Evolutionary conservation across 2,329 filamentous ascomycete genomes (phyloP).

Genomic region (Aaosphaeria pasadenensis): DNA sequence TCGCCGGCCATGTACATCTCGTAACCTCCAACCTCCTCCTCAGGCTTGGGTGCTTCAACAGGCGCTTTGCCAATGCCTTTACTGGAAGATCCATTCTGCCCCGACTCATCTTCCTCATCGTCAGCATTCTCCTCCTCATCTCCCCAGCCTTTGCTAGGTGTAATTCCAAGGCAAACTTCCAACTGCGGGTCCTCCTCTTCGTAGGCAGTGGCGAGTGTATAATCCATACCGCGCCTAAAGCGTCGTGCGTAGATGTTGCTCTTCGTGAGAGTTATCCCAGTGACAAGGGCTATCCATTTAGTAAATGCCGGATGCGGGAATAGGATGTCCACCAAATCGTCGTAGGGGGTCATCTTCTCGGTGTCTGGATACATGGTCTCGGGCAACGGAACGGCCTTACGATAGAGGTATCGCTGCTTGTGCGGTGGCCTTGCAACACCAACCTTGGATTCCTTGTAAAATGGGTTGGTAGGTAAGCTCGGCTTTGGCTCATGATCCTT

Average conservation of each 20-base stretch:
- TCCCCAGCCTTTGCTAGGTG: conserved; percentile 82
- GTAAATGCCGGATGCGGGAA: conserved; percentile 83
- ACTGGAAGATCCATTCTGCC: conserved; percentile 36
- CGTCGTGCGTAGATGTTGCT: conserved; percentile 78
- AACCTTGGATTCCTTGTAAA: conserved; percentile 38
- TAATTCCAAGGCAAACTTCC: conserved; percentile 84
- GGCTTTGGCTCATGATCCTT: conserved; percentile 44
- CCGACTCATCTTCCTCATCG: conserved; percentile 45
- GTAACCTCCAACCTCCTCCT: conserved; percentile 67
- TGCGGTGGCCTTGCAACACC: conserved; percentile 81
- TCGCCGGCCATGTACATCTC: conserved; percentile 92
- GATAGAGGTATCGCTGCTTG: conserved; percentile 90
- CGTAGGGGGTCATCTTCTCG: conserved; percentile 48
- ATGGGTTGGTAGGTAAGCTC: conserved; percentile 35
- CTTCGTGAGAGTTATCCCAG: conserved; percentile 68
- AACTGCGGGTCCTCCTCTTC: conserved; percentile 69
- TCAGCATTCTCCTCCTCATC: conserved; percentile 59
- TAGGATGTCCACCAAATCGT: conserved; percentile 76
- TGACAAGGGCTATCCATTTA: conserved; percentile 84
- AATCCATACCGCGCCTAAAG: conserved; percentile 84
- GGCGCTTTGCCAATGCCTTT: conserved; percentile 28
- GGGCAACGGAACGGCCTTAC: conserved; percentile 52
- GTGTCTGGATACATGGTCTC: conserved; percentile 32
- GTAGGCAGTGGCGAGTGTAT: conserved; percentile 87
- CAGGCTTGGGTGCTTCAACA: conserved; percentile 37